Base-by-base conservation (phyloP, 176 grass and related monocot genomes). In the Musa itinerans region DNA sequence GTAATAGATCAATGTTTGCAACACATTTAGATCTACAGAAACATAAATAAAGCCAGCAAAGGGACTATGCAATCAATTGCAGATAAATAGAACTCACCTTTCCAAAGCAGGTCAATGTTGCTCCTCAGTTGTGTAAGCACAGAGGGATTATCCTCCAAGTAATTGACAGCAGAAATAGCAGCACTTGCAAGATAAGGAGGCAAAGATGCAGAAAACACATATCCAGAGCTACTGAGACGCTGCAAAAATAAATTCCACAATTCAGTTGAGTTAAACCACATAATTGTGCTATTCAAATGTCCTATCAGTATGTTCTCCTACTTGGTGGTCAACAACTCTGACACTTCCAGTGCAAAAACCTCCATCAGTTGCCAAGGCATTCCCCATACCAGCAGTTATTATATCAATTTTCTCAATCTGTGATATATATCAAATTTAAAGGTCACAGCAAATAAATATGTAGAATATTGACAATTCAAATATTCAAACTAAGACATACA, bases 321-420 rank as follows among this genome's bases (percentile, higher is more conserved):
- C 94, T 85, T 97, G 90, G 81, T 97, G 94, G 85, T 97, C 94
- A 79, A 97, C 94, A 82, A 97, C 94, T 87, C 90, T 90, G 69
- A 79, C 81, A 81, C 84, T 93, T 87, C 90, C 90, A 59, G 90
- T 91, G 83, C 94, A 97, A 80, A 97, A 97, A 20, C 94, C 94
- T 71, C 94, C 94, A 75, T 97, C 90, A 64, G 86, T 97, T 54
- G 90, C 94, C 68, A 93, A 72, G 50, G 94, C 88, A 85, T 97
- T 97, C 78, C 94, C 94, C 94, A 97, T 97, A 75, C 94, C 90
- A 78, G 94, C 94, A 75, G 94, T 97, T 71, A 93, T 97, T 73
- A 93, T 97, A 83, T 93, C 94, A 82, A 97, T 89, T 85, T 97
- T 91, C 17, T 97, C 90, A 89, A 97, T 78, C 90, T 97, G 90